Evolutionary conservation across 2,329 filamentous ascomycete species (phyloP), one percentile per base, ranked within the genome.

Genomic region (Pseudogymnoascus sp.): DNA sequence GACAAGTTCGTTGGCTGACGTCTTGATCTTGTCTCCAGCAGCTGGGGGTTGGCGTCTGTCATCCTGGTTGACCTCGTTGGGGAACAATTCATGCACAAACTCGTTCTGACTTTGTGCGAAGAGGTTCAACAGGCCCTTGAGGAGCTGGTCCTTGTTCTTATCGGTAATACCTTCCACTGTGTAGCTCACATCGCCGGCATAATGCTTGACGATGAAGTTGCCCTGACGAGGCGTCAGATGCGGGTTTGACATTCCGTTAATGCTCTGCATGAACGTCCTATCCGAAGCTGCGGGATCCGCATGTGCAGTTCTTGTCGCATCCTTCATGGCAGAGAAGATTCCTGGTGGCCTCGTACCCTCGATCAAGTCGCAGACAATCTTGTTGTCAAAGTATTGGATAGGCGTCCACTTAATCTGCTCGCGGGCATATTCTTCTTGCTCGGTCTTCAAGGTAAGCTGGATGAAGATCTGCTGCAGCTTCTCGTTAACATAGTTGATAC

Each of bases 401-500:
- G 95, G 95, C 0, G 93, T 97, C 95, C 95, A 99, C 73, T 96
- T 88, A 73, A 99, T 99, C 80, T 97, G 88, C 76, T 99, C 95
- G 59, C 90, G 83, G 15, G 89, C 91, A 72, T 99, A 99, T 75
- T 99, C 95, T 70, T 99, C 95, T 78, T 99, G 95, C 75, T 99
- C 95, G 0, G 95, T 89, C 79, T 96, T 96, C 66, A 99, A 77
- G 0, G 95, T 99, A 70, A 99, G 81, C 76, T 99, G 95, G 69
- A 99, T 99, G 74, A 99, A 99, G 71, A 99, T 97, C 73, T 99
- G 95, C 77, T 99, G 95, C 64, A 99, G 80, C 77, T 99, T 99
- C 78, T 99, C 95, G 76, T 99, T 99, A 73, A 97, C 96, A 73
- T 97, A 99, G 80, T 99, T 99, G 82, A 99, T 99, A 78, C 95